Percentiles rank a stretch among this genome's conserved stretches.
Conservation (phyloP, 2,329 filamentous ascomycete genomes). For the Ascochyta fabae region DNA sequence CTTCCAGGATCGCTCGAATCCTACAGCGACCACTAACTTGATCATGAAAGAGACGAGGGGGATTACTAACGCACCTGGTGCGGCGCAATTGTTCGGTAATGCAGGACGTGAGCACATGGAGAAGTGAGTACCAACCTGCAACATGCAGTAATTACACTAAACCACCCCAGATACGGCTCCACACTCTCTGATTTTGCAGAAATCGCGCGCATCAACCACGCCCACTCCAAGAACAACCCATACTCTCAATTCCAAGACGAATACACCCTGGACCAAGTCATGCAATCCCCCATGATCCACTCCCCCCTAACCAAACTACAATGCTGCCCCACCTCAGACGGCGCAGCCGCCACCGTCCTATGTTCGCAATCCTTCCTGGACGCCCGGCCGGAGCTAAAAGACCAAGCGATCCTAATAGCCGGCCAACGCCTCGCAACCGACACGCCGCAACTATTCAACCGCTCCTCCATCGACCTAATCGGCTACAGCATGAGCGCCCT, state of each 20-base stretch:
- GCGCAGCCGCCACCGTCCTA: conserved; percentile 84
- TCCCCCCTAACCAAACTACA: conserved; percentile 95
- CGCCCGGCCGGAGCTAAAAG: conserved; percentile 78
- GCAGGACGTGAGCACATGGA: conserved; percentile 94
- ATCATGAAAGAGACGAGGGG: conserved; percentile 88
- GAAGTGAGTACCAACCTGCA: conserved; percentile 61
- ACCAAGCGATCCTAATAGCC: conserved; percentile 85
- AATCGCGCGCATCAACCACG: conserved; percentile 91
- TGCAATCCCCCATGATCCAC: conserved; percentile 78
- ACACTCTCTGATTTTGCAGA: conserved; percentile 87
- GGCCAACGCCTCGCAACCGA: conserved; percentile 91
- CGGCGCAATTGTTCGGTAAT: conserved; percentile 95
- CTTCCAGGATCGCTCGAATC: conserved; percentile 85
- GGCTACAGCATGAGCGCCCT: conserved; percentile 83
- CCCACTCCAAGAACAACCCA: conserved; percentile 88
- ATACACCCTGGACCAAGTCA: conserved; percentile 84
- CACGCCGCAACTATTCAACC: conserved; percentile 76
- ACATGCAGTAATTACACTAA: conserved; percentile 20
- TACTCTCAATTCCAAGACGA: conserved; percentile 98
- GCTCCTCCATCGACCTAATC: conserved; percentile 83
- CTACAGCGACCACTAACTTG: conserved; percentile 71
- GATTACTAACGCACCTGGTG: conserved; percentile 79
- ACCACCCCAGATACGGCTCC: conserved; percentile 73
- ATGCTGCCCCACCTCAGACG: conserved; percentile 96
- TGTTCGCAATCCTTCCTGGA: conserved; percentile 90